Evolutionary conservation across 106 monocot genomes (phyloP).

Genomic region (Allium fistulosum): DNA sequence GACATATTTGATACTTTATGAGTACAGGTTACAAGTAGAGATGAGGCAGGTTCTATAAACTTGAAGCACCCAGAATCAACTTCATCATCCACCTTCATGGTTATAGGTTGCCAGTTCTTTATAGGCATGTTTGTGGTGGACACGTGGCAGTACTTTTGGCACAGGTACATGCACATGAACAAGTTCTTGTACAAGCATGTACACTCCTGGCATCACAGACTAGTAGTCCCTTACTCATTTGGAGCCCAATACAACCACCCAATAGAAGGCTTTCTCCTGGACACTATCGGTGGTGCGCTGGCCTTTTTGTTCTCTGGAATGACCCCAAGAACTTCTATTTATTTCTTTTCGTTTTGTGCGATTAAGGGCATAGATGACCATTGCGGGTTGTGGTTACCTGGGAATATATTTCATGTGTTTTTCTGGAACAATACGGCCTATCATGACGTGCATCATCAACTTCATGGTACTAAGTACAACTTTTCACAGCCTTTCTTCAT

Average conservation of each 20-base stretch:
- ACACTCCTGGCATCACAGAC: conserved; percentile 40
- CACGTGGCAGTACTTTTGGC: conserved; percentile 28
- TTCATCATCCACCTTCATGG: neutral
- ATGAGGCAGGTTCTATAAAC: neutral
- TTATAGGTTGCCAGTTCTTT: conserved; percentile 10
- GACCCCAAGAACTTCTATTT: conserved; percentile 10
- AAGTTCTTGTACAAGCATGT: conserved; percentile 27
- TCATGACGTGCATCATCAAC: conserved; percentile 39
- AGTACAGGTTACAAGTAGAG: neutral
- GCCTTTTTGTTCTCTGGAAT: conserved; percentile 28
- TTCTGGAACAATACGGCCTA: conserved; percentile 21
- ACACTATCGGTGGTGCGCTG: conserved; percentile 23
- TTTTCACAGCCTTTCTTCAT: conserved; percentile 38
- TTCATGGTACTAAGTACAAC: conserved; percentile 23
- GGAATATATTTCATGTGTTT: conserved; percentile 14
- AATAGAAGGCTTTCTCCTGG: conserved; percentile 25
- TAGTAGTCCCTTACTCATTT: conserved; percentile 36
- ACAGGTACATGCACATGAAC: conserved; percentile 39
- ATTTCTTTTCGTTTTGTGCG: conserved; percentile 27
- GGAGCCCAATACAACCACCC: conserved; percentile 41
- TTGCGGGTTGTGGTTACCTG: conserved; percentile 15
- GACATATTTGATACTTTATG: neutral
- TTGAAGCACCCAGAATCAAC: neutral
- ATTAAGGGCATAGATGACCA: conserved; percentile 32
- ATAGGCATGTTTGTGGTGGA: conserved; percentile 37